Percentiles rank a stretch among this genome's conserved stretches.
Conservation (phyloP, 2,329 filamentous ascomycete species). For the Fusarium phyllophilum region DNA sequence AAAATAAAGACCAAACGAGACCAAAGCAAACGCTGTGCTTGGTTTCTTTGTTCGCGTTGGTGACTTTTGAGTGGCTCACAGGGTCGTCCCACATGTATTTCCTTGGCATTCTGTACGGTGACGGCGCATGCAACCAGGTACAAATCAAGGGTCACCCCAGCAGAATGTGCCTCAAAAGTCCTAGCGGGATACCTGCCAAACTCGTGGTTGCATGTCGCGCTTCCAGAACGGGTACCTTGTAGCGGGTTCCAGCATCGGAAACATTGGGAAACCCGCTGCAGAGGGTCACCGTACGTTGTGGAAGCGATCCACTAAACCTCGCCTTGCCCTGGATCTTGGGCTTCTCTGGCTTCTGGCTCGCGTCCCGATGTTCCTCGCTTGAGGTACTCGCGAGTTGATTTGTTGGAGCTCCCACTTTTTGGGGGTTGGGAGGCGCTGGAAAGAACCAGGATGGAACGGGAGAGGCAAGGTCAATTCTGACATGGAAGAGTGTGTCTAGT, state of each 20-base stretch:
- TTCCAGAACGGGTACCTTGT: conserved; percentile 8
- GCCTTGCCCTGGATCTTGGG: conserved; percentile 16
- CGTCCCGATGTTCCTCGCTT: conserved; percentile 27
- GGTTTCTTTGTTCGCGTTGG: conserved; percentile 23
- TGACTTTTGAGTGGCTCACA: conserved; percentile 13
- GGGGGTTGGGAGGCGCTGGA: conserved; percentile 23
- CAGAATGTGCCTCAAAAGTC: background rate
- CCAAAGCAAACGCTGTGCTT: background rate
- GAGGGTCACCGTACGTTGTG: conserved; percentile 9
- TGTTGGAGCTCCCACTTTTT: conserved; percentile 32
- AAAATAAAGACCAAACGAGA: background rate
- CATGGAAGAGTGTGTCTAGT: background rate
- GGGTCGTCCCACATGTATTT: conserved; percentile 28
- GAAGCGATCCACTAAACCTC: conserved; percentile 26
- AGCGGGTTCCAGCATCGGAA: conserved; percentile 12
- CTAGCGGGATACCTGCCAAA: conserved; percentile 23
- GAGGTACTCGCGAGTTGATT: conserved; percentile 11
- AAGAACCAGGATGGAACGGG: conserved; percentile 19
- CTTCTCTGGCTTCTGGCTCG: conserved; percentile 19
- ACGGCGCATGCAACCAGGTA: conserved; percentile 17
- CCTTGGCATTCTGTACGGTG: conserved; percentile 14
- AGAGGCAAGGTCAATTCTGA: conserved; percentile 27
- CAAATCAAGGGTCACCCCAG: background rate
- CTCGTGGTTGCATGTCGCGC: conserved; percentile 6
- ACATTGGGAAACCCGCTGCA: conserved; percentile 15